Evolutionary conservation across 495 filamentous ascomycete genomes (phyloP).

Genomic region (Talaromyces proteolyticus): DNA sequence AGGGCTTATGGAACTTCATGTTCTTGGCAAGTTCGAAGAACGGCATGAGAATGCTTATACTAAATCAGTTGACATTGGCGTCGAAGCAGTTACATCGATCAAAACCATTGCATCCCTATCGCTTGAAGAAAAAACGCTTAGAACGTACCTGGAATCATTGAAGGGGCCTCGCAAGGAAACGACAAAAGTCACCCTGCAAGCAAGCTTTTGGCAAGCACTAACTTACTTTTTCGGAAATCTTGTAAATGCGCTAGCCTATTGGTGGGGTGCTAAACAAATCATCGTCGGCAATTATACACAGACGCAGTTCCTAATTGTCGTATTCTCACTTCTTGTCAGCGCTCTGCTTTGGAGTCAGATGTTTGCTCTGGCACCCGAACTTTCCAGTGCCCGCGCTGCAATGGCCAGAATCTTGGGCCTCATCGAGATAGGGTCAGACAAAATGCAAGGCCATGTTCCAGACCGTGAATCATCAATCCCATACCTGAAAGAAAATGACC

Average conservation of each 20-base stretch:
- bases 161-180: slow-evolving; percentile 42
- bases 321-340: slow-evolving; percentile 49
- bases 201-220: slow-evolving; percentile 47
- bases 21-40: slow-evolving; percentile 50
- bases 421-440: slow-evolving; percentile 37
- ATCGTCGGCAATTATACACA: slow-evolving; percentile 49
- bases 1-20: slow-evolving; percentile 46
- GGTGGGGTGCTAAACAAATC: slow-evolving; percentile 62
- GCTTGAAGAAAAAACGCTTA: slow-evolving; percentile 34
- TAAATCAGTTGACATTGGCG: slow-evolving; percentile 43
- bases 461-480: background rate
- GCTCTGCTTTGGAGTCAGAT: slow-evolving; percentile 62
- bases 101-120: slow-evolving; percentile 49
- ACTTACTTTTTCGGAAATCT: slow-evolving; percentile 46
- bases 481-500: slow-evolving; percentile 6
- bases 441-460: slow-evolving; percentile 19
- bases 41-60: slow-evolving; percentile 50
- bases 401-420: slow-evolving; percentile 41
- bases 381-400: slow-evolving; percentile 45
- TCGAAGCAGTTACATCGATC: slow-evolving; percentile 46
- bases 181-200: slow-evolving; percentile 35
- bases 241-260: slow-evolving; percentile 61
- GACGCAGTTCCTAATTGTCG: slow-evolving; percentile 59
- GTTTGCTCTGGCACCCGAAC: slow-evolving; percentile 58
- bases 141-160: slow-evolving; percentile 30